A percentile compares a stretch with the other conserved stretches of the same genome.
Evolutionary conservation across 225 moss, liverwort and hornwort genomes (phyloP).

Genomic region (Pseudoscleropodium purum): DNA sequence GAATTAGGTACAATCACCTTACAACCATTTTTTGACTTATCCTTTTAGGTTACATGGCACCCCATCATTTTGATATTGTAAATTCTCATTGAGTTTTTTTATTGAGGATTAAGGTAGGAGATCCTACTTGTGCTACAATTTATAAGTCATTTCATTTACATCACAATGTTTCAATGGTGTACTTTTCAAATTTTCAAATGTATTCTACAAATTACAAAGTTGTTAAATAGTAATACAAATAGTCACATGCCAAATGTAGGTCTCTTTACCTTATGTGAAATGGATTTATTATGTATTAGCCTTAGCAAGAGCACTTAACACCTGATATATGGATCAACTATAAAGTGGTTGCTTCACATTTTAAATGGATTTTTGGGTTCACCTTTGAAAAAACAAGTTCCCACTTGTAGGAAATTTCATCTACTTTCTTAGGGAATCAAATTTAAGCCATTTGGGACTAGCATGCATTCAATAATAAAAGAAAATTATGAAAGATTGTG

Average conservation of each 20-base stretch:
- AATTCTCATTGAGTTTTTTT: neutral
- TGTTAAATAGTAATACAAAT: too few relatives aligned
- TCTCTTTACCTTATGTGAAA: neutral
- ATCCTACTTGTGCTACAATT: too few relatives aligned
- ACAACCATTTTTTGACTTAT: neutral
- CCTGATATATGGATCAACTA: neutral
- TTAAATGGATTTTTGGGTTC: neutral
- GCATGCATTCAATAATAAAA: neutral
- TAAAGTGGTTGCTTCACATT: neutral
- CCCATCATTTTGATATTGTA: too few relatives aligned
- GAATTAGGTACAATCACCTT: neutral
- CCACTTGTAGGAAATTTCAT: neutral
- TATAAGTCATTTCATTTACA: too few relatives aligned
- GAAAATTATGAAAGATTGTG: neutral
- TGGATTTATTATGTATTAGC: neutral
- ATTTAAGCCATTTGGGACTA: neutral
- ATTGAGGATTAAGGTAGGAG: neutral
- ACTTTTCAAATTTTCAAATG: neutral
- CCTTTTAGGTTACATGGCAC: fast-evolving
- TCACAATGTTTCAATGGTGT: fast-evolving
- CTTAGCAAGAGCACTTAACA: neutral
- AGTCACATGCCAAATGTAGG: fast-evolving
- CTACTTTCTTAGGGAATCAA: fast-evolving
- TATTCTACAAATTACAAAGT: too few relatives aligned
- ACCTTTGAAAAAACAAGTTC: neutral